phyloP scores from a whole-genome alignment of 768 basidiomycete genomes.

The Pisolithus orientalis region DNA sequence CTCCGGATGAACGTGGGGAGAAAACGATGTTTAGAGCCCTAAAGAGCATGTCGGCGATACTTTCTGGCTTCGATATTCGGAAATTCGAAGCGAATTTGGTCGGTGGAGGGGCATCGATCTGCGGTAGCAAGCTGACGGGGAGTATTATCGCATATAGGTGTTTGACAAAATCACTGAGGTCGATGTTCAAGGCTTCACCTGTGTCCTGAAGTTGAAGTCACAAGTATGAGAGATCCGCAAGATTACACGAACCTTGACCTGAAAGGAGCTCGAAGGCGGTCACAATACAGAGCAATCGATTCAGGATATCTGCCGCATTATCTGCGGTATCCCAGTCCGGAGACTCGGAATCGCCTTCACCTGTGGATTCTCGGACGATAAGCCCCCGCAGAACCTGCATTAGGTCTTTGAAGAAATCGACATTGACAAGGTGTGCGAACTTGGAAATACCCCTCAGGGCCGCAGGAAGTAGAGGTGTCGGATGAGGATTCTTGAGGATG shows the following conservation, averaged over 20 bases:
- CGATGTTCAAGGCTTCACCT: conserved; percentile 97
- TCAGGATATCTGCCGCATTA: conserved; percentile 41
- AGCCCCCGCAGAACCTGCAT: conserved; percentile 79
- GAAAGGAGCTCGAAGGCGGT: conserved; percentile 88
- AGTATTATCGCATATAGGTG: conserved; percentile 79
- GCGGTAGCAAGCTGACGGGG: conserved; percentile 37
- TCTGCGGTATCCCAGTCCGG: conserved; percentile 23
- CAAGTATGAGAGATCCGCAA: conserved; percentile 4
- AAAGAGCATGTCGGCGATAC: conserved; percentile 73
- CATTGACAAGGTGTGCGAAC: conserved; percentile 94
- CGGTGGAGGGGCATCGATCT: conserved; percentile 46
- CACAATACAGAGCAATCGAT: conserved; percentile 77
- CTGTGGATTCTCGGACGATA: conserved; percentile 43
- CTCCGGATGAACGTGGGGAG: conserved; percentile 58
- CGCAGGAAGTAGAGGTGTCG: conserved; percentile 36
- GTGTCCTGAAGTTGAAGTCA: background rate
- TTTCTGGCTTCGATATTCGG: conserved; percentile 25
- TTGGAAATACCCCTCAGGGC: conserved; percentile 89
- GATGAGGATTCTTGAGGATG: conserved; percentile 79
- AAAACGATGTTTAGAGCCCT: conserved; percentile 78
- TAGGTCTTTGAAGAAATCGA: conserved; percentile 79
- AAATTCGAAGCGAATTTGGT: conserved; percentile 15
- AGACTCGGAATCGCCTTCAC: conserved; percentile 35
- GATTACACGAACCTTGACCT: conserved; percentile 69
- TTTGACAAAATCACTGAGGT: conserved; percentile 78